Conservation (phyloP, 1,284 basidiomycete genomes). For the Apiotrichum porosum region DNA sequence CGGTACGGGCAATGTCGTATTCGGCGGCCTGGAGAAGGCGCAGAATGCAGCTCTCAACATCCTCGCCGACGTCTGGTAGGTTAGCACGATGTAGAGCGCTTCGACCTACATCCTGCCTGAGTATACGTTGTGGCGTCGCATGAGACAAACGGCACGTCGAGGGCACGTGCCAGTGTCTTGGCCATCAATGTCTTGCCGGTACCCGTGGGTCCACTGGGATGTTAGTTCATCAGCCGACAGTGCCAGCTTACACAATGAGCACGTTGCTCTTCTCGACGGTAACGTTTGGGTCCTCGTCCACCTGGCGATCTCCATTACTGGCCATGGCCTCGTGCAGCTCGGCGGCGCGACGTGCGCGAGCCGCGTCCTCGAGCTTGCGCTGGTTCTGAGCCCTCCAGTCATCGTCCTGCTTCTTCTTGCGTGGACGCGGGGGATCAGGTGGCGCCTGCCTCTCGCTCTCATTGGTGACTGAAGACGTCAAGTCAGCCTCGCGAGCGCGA, state of each 20-base stretch:
- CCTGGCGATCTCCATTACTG: too few relatives aligned
- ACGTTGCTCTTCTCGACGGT: constrained; percentile 89
- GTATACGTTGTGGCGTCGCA: constrained; percentile 52
- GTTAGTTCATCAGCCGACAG: constrained; percentile 5
- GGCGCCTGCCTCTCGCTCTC: background rate
- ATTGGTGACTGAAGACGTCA: background rate
- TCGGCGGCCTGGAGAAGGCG: constrained; percentile 78
- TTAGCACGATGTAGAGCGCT: constrained; percentile 9
- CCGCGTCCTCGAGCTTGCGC: constrained; percentile 11
- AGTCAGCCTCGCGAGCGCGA: background rate
- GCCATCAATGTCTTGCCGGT: constrained; percentile 81
- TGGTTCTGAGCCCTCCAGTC: too few relatives aligned
- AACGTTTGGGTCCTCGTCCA: constrained; percentile 21
- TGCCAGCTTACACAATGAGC: constrained; percentile 63
- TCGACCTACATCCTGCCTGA: constrained; percentile 49
- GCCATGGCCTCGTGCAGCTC: constrained; percentile 1
- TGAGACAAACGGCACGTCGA: constrained; percentile 83
- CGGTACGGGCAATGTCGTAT: constrained; percentile 68
- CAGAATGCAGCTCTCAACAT: constrained; percentile 84
- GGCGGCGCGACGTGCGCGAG: constrained; percentile 16
- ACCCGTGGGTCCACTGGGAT: constrained; percentile 46
- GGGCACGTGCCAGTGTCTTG: constrained; percentile 72
- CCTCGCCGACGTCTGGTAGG: constrained; percentile 80
- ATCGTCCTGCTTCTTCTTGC: constrained; percentile 4
- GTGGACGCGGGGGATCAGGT: too few relatives aligned